phyloP scores from a whole-genome alignment of 169 alveolate genomes.

The Eimeria necatrix region DNA sequence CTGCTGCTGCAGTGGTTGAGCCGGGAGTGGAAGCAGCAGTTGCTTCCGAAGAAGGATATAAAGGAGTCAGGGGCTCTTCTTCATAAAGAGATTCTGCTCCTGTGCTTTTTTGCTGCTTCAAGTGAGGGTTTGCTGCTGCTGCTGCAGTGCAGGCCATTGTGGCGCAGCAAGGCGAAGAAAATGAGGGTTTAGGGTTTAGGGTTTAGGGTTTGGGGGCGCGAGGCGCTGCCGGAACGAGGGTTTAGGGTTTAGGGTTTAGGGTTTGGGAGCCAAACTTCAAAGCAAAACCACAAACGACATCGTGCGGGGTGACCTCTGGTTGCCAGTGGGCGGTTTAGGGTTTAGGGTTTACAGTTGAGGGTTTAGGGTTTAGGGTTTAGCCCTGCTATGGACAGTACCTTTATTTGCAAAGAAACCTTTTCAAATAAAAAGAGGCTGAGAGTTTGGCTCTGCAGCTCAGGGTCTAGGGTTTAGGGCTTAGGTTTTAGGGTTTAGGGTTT shows the following conservation, averaged over 20 bases:
- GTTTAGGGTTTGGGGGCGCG: too few species aligned
- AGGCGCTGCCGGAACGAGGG: too few species aligned
- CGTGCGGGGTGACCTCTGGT: not conserved
- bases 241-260: not conserved
- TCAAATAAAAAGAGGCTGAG: not conserved
- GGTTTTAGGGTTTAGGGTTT: not conserved
- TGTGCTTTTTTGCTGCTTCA: slow-evolving; percentile 4
- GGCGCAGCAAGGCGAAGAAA: too few species aligned
- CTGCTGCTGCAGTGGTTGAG: slow-evolving; percentile 64
- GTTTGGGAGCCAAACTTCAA: too few species aligned
- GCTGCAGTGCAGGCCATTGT: slow-evolving; percentile 4
- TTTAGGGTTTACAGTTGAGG: not conserved
- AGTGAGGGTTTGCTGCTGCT: not conserved
- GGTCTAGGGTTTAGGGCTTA: not conserved
- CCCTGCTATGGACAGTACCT: not conserved
- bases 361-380: not conserved
- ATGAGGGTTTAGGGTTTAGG: slow-evolving; percentile 12
- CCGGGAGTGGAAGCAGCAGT: slow-evolving; percentile 52
- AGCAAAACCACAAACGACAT: slow-evolving; percentile 3
- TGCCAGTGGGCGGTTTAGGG: too few species aligned
- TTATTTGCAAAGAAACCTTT: not conserved
- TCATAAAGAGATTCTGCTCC: slow-evolving; percentile 16
- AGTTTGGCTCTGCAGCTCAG: not conserved
- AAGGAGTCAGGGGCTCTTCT: slow-evolving; percentile 47
- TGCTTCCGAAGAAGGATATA: slow-evolving; percentile 20